These are phyloP conservation scores for Ophiostoma ips DNA, from an alignment of 2,329 filamentous ascomycete species.

Conservation along the genomic window DNA sequence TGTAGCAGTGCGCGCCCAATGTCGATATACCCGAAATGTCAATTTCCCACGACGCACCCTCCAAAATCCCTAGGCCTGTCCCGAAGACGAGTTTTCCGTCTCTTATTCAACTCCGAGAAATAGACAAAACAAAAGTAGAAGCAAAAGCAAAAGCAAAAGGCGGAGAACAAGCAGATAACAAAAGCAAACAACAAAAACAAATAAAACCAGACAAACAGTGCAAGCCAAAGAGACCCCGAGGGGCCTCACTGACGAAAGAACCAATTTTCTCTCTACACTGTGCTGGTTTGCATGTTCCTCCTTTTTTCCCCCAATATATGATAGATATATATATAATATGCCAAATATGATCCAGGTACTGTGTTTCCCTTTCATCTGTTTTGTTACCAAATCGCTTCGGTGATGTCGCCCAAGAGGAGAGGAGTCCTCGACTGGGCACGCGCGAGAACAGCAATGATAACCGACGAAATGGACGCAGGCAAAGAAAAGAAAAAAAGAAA, in stretches of 20 bases:
- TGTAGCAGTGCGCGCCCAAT: not conserved
- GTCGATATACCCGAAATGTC: not conserved
- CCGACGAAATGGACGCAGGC: not conserved
- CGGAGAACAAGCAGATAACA: not conserved
- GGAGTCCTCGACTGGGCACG: not conserved
- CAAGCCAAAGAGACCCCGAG: not conserved
- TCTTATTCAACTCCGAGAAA: not conserved
- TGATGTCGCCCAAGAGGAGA: not conserved
- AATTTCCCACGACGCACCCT: not conserved
- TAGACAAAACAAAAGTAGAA: not conserved
- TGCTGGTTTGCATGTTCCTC: too few relatives aligned
- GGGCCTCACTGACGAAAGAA: too few relatives aligned
- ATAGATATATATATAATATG: not conserved
- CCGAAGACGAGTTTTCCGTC: not conserved
- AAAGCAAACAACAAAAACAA: conserved; percentile 13
- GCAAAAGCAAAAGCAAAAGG: not conserved
- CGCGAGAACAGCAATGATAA: not conserved
- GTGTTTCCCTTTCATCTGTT: not conserved
- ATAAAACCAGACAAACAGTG: not conserved
- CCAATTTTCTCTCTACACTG: not conserved
- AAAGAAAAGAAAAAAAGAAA: not conserved
- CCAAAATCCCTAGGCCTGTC: not conserved
- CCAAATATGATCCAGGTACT: not conserved
- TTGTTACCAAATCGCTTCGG: not conserved
- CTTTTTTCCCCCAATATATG: not conserved